phyloP scores from a whole-genome alignment of 805 yeast species.

The Starmerella stigmatis region DNA sequence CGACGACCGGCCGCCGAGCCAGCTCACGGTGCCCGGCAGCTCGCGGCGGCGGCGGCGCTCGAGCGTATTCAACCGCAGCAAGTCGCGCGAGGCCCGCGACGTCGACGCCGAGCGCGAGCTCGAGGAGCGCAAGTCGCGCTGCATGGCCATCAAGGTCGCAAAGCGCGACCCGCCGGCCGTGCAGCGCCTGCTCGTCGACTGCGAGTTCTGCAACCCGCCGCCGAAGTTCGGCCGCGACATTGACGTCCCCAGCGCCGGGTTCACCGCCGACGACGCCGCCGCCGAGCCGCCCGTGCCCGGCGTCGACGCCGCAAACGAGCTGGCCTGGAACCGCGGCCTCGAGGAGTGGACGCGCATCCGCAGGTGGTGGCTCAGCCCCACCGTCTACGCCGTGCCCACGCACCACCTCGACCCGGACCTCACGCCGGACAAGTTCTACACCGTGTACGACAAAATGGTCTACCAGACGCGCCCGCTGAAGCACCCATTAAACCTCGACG shows the following conservation, averaged over 20 bases:
- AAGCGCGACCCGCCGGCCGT: conserved; percentile 27
- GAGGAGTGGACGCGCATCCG: conserved; percentile 63
- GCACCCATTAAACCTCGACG: conserved; percentile 61
- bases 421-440: conserved; percentile 30
- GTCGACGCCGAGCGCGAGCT: conserved; percentile 19
- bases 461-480: conserved; percentile 58
- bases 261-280: conserved; percentile 18
- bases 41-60: conserved; percentile 20
- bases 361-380: conserved; percentile 45
- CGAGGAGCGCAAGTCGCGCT: conserved; percentile 23
- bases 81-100: conserved; percentile 10
- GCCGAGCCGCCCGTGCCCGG: background rate
- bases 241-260: conserved; percentile 18
- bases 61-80: background rate
- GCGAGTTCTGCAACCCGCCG: conserved; percentile 29
- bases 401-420: conserved; percentile 25
- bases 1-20: background rate
- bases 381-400: conserved; percentile 20
- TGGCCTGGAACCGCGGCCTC: conserved; percentile 44
- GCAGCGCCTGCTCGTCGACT: conserved; percentile 26
- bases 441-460: conserved; percentile 58
- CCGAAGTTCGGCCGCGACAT: conserved; percentile 21
- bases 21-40: conserved; percentile 3
- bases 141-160: conserved; percentile 26
- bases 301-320: conserved; percentile 29